phyloP scores from a whole-genome alignment of 805 yeast genomes.

The Wickerhamiella occidentalis region DNA sequence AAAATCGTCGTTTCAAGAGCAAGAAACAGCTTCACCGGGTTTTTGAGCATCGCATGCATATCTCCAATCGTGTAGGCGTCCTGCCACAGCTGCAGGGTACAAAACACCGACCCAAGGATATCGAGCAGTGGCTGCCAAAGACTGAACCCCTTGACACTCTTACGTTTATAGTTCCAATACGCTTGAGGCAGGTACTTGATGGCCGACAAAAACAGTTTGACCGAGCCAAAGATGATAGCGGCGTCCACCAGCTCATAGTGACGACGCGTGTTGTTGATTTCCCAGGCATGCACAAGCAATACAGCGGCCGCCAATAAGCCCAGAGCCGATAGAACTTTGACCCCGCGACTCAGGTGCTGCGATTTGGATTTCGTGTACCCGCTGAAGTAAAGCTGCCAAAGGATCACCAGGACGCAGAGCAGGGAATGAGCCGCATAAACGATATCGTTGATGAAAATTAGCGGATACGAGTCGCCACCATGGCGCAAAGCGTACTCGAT shows the following conservation, averaged over 20 bases:
- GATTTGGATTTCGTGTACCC: constrained; percentile 27
- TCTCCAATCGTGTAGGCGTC: constrained; percentile 31
- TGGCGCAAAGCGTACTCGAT: constrained; percentile 28
- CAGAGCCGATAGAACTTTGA: constrained; percentile 17
- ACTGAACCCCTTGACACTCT: constrained; percentile 38
- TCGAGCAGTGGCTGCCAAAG: constrained; percentile 33
- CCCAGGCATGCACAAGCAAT: constrained; percentile 24
- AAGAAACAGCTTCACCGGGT: constrained; percentile 36
- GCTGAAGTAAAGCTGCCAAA: constrained; percentile 31
- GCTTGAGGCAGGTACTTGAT: constrained; percentile 41
- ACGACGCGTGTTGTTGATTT: constrained; percentile 20
- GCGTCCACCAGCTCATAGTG: constrained; percentile 29
- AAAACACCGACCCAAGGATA: constrained; percentile 33
- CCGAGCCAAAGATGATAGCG: constrained; percentile 33
- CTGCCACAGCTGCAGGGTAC: constrained; percentile 31
- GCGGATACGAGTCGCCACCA: constrained; percentile 27
- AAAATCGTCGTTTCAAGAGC: constrained; percentile 28
- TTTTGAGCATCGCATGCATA: constrained; percentile 27
- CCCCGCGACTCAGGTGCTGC: constrained; percentile 25
- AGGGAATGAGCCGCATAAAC: constrained; percentile 37
- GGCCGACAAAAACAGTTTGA: constrained; percentile 35
- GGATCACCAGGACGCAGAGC: constrained; percentile 27
- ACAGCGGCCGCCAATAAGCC: constrained; percentile 19
- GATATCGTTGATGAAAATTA: constrained; percentile 35
- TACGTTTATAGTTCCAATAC: constrained; percentile 31